phyloP scores from a whole-genome alignment of 2,329 filamentous ascomycete species.

The Epichloe hybrida region DNA sequence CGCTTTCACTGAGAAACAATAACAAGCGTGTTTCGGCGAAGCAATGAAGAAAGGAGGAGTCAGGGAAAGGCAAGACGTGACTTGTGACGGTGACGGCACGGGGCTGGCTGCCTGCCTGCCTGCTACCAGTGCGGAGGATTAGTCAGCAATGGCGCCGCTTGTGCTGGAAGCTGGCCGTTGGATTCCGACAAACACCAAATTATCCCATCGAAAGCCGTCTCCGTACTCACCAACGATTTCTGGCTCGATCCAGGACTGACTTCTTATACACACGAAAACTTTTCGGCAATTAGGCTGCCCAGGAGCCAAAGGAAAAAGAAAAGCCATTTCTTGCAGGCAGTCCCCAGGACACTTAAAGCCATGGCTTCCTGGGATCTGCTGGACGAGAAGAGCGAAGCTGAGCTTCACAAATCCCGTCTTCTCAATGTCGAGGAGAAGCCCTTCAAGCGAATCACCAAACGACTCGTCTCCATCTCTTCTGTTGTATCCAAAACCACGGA shows the following conservation, averaged over 20 bases:
- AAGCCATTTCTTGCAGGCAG: neutral
- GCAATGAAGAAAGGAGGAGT: neutral
- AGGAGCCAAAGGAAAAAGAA: neutral
- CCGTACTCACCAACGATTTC: too few species aligned
- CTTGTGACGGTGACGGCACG: neutral
- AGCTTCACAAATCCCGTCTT: conserved; percentile 76
- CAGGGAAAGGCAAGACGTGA: neutral
- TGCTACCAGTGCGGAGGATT: too few species aligned
- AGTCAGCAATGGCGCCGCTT: neutral
- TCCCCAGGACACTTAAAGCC: conserved; percentile 1
- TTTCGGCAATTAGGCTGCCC: neutral
- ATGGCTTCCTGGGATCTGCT: conserved; percentile 51
- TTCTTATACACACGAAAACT: neutral
- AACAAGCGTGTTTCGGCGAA: neutral
- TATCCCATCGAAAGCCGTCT: too few species aligned
- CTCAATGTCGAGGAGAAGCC: conserved; percentile 85
- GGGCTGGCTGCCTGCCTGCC: too few species aligned
- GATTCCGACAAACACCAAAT: too few species aligned
- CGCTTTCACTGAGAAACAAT: neutral
- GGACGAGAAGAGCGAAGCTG: conserved; percentile 63
- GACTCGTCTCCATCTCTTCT: conserved; percentile 56
- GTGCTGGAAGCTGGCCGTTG: neutral
- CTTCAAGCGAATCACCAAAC: conserved; percentile 78
- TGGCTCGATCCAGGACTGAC: too few species aligned
- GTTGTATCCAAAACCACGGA: conserved; percentile 31